Conservation (phyloP, 768 basidiomycete genomes). For the Trichaptum fuscoviolaceum region DNA sequence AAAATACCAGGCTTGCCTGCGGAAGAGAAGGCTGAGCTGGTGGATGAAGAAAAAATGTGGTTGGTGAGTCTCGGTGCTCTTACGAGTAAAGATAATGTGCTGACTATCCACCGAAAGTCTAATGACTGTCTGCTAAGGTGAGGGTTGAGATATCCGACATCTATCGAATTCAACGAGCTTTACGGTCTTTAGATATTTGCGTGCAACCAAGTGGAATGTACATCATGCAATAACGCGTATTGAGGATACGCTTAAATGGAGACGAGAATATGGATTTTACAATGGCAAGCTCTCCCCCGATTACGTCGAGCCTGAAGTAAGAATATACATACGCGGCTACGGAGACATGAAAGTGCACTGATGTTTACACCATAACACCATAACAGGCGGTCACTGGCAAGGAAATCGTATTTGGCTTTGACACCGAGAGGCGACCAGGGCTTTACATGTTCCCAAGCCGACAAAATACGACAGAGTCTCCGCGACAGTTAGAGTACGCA, state of each 20-base stretch:
- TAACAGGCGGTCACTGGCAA: slow-evolving; percentile 76
- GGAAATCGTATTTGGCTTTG: slow-evolving; percentile 72
- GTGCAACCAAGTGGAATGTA: slow-evolving; percentile 72
- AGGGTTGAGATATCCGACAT: slow-evolving; percentile 4
- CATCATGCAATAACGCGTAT: slow-evolving; percentile 56
- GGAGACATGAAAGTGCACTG: neutral
- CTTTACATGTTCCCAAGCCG: slow-evolving; percentile 63
- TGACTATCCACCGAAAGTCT: slow-evolving; percentile 28
- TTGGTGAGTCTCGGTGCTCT: slow-evolving; percentile 36
- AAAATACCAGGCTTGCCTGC: slow-evolving; percentile 37
- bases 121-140: slow-evolving; percentile 70
- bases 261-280: slow-evolving; percentile 73
- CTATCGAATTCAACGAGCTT: neutral
- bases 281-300: slow-evolving; percentile 47
- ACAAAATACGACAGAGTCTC: slow-evolving; percentile 72
- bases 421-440: slow-evolving; percentile 56
- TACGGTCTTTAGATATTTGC: slow-evolving; percentile 48
- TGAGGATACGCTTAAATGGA: slow-evolving; percentile 72
- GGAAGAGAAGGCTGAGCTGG: slow-evolving; percentile 39
- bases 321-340: slow-evolving; percentile 13
- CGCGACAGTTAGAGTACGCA: slow-evolving; percentile 64
- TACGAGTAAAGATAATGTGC: neutral
- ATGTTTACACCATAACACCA: neutral
- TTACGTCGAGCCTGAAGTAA: slow-evolving; percentile 70
- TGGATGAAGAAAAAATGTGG: slow-evolving; percentile 74